Conservation (phyloP, 306 rosid species). For the Inga leiocalycina region DNA sequence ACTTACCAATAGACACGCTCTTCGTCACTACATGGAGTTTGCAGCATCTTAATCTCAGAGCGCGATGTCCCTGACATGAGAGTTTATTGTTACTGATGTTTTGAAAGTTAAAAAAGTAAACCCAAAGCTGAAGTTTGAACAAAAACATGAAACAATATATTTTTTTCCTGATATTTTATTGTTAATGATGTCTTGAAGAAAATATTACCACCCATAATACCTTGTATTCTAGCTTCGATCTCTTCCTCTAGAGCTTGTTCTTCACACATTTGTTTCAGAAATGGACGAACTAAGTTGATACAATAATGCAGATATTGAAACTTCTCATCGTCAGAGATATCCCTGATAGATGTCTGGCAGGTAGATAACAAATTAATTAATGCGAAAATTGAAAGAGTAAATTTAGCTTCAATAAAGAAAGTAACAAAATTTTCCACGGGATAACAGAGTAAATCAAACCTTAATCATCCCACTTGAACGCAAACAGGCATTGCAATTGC, state of each 20-base stretch:
- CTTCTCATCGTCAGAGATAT: constrained; percentile 47
- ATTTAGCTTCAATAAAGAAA: neutral
- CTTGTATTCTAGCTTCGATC: constrained; percentile 68
- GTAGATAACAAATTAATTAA: constrained; percentile 19
- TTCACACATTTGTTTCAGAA: constrained; percentile 58
- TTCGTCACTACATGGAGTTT: constrained; percentile 53
- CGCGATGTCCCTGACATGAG: constrained; percentile 49
- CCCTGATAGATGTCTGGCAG: constrained; percentile 65
- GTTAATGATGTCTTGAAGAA: constrained; percentile 27
- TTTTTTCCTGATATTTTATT: constrained; percentile 5
- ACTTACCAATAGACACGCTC: constrained; percentile 83
- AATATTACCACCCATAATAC: constrained; percentile 45
- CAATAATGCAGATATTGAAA: constrained; percentile 50
- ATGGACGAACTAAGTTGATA: constrained; percentile 52
- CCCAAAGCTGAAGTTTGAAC: constrained; percentile 38
- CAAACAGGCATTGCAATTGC: constrained; percentile 88
- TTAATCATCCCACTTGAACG: constrained; percentile 58
- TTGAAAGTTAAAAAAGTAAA: constrained; percentile 30
- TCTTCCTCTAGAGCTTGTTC: constrained; percentile 68
- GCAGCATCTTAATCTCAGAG: constrained; percentile 50
- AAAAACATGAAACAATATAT: constrained; percentile 37
- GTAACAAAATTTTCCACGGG: neutral
- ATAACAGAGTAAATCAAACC: constrained; percentile 45
- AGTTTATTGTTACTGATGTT: constrained; percentile 25
- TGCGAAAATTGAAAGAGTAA: neutral